phyloP scores from a whole-genome alignment of 2,329 filamentous ascomycete species.

The Fusarium cicatricum region DNA sequence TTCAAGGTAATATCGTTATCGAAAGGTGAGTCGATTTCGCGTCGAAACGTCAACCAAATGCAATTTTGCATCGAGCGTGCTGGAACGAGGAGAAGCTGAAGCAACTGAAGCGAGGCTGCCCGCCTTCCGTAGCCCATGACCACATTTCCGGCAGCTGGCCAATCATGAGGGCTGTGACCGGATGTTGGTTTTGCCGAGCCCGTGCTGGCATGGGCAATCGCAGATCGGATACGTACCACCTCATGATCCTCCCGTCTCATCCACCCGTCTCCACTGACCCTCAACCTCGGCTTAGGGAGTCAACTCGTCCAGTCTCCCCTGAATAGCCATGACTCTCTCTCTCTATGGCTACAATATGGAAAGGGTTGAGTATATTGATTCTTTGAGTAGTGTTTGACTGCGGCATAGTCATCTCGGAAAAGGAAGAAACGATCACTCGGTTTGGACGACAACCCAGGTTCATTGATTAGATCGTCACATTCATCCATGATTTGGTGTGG shows the following conservation, averaged over 20 bases:
- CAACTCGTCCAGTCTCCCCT: no score
- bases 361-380: no score
- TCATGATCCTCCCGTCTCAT: not conserved
- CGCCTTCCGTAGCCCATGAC: constrained; percentile 44
- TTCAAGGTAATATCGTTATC: not conserved
- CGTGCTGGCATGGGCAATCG: constrained; percentile 11
- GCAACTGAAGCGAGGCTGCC: constrained; percentile 44
- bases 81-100: constrained; percentile 39
- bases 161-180: constrained; percentile 33
- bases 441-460: no score
- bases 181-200: constrained; percentile 37
- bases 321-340: no score
- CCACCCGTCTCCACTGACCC: not conserved
- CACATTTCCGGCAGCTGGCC: constrained; percentile 38
- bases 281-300: no score
- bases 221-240: constrained; percentile 11
- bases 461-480: no score
- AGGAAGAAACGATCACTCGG: no score
- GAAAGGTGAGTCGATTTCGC: constrained; percentile 14
- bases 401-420: no score
- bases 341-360: no score
- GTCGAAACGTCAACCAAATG: constrained; percentile 12
- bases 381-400: no score
- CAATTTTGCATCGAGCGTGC: constrained; percentile 39
- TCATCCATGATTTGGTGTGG: no score